Conservation (phyloP, 1,284 basidiomycete species). For the Ceratobasidium sp. region DNA sequence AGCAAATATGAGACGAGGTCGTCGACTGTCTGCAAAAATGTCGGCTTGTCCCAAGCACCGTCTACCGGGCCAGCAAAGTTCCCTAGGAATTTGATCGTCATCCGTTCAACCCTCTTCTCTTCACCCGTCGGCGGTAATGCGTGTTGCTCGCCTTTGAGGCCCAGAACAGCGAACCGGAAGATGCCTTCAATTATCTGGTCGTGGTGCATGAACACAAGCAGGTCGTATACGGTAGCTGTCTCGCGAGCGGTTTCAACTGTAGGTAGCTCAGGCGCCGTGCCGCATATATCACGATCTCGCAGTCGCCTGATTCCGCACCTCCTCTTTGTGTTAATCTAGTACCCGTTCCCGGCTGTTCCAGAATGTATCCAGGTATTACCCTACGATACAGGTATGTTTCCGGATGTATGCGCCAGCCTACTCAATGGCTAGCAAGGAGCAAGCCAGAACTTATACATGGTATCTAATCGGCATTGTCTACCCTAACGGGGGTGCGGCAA, state of each 20-base stretch:
- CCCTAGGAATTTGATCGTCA: background rate
- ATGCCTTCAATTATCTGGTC: conserved; percentile 15
- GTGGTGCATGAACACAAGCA: conserved; percentile 24
- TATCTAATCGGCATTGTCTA: background rate
- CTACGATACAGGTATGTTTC: background rate
- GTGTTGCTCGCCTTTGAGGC: background rate
- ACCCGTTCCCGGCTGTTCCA: background rate
- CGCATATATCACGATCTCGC: conserved; percentile 9
- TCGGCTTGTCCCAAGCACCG: background rate
- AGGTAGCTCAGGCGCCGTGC: conserved; percentile 2
- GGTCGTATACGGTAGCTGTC: conserved; percentile 1
- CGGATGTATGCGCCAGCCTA: conserved; percentile 30
- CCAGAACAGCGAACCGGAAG: conserved; percentile 4
- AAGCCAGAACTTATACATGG: background rate
- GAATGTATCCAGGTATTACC: background rate
- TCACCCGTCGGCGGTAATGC: background rate
- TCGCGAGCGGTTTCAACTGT: background rate
- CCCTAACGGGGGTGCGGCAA: background rate
- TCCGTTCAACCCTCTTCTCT: background rate
- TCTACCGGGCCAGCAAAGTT: background rate
- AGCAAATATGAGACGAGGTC: conserved; percentile 5
- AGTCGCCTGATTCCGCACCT: background rate
- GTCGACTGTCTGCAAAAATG: conserved; percentile 10
- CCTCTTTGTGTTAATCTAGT: background rate
- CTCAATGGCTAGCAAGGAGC: conserved; percentile 4